Base-by-base conservation (phyloP, 73 alveolate genomes). In the Stentor roeselii region DNA sequence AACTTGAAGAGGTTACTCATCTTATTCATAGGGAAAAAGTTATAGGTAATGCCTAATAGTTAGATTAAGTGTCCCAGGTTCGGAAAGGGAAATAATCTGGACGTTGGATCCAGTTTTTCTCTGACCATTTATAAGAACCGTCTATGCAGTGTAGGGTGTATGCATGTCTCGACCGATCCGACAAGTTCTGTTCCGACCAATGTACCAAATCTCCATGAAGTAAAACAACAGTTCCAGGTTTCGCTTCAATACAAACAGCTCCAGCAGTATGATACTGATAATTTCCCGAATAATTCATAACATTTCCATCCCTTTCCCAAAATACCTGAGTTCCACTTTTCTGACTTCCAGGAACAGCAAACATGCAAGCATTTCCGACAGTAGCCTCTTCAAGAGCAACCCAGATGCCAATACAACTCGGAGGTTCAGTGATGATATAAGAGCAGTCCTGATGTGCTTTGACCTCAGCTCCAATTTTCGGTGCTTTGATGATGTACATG, bases 121-220 rank as follows among this genome's bases (percentile, higher is more conserved):
- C 61, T 39, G 85, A 84, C 93, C 94, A 94, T 38, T 78, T 60
- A 37, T 80, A 36, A 27, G 78, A 61, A 0, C 92, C 84, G 58
- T 92, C 98, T 0, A 94, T 78, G 38, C 93, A 77, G 86, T 94
- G 98, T 14, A 92, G 84, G 31, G 98, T 92, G 84, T 89, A 94
- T 3, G 98, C 98, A 83, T 94, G 95, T 78, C 98, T 92, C 34
- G 92, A 82, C 21, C 14, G 6, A 14, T 82, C 82, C 3, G 95
- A 89, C n/a, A 60, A 61, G 75, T 94, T 94, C 59, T 92, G 91
- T 31, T 93, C 87, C 11, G 92, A 75, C 75, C 67, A 92, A 84
- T 93, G 98, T 3, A 90, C 90, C 58, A 89, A 86, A 78, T 86
- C 89, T 3, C 98, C 98, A 89, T 93, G 93, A 35, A 93, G 61